Evolutionary conservation across 2,329 filamentous ascomycete species (phyloP).

Genomic region (Macroventuria anomochaeta): DNA sequence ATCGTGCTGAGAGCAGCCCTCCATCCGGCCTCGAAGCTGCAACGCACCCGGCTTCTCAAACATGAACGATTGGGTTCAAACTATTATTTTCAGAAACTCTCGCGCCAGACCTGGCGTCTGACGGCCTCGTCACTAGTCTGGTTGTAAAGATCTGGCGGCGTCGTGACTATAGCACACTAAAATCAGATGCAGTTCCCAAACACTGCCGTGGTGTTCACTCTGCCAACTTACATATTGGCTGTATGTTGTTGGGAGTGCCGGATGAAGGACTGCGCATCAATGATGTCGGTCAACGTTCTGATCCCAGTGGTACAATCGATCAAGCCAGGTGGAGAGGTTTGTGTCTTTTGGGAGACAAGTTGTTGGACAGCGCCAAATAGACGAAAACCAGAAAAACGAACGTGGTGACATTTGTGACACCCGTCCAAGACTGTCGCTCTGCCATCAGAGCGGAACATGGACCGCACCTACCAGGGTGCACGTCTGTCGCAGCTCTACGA

Average conservation of each 20-base stretch:
- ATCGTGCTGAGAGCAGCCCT: conserved; percentile 34
- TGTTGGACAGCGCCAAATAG: conserved; percentile 20
- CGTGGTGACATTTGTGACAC: conserved; percentile 38
- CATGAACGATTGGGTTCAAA: conserved; percentile 12
- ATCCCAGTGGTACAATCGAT: conserved; percentile 14
- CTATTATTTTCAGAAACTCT: conserved; percentile 24
- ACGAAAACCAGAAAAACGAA: conserved; percentile 38
- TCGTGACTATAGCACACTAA: conserved; percentile 8
- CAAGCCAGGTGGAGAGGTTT: conserved; percentile 16
- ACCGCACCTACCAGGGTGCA: not conserved
- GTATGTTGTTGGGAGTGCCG: not conserved
- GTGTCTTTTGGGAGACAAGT: conserved; percentile 16
- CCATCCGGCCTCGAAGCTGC: conserved; percentile 27
- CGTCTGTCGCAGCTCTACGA: not conserved
- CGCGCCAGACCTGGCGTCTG: conserved; percentile 21
- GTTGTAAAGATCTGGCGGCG: conserved; percentile 17
- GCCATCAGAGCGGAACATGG: conserved; percentile 19
- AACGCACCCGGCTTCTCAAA: conserved; percentile 23
- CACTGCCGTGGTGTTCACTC: not conserved
- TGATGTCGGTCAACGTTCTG: conserved; percentile 9
- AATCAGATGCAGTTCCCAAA: not conserved
- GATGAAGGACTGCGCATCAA: conserved; percentile 2
- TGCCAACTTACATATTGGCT: not conserved
- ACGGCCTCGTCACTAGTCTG: conserved; percentile 13
- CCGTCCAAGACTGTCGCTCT: conserved; percentile 20